A percentile compares a stretch with the other conserved stretches of the same genome.
phyloP scores from a whole-genome alignment of 768 basidiomycete genomes.

The Leccinum arenicola region DNA sequence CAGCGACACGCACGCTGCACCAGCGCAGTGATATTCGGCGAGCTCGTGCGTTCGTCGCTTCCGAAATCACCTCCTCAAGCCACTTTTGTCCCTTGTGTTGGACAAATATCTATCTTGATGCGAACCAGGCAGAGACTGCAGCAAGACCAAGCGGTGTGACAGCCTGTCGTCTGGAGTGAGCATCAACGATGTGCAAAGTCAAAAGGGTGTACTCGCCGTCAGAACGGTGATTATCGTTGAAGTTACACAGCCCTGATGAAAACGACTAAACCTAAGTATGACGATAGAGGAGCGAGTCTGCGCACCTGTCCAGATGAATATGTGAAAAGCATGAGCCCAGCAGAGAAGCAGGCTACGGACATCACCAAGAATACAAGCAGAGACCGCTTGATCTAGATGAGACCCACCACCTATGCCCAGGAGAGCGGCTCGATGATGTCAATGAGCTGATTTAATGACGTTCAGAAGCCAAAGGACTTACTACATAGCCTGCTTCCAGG shows the following conservation, averaged over 20 bases:
- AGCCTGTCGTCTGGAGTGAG: conserved; percentile 22
- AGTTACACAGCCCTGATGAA: conserved; percentile 51
- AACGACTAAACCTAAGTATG: conserved; percentile 14
- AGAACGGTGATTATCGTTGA: conserved; percentile 74
- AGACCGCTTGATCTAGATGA: conserved; percentile 84
- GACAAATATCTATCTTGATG: conserved; percentile 46
- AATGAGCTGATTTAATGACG: conserved; percentile 13
- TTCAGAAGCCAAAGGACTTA: conserved; percentile 30
- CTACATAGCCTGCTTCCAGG: conserved; percentile 60
- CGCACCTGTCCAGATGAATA: conserved; percentile 70
- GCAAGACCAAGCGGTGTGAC: conserved; percentile 42
- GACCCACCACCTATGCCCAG: conserved; percentile 57
- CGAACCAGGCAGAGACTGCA: conserved; percentile 54
- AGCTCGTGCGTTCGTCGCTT: conserved; percentile 25
- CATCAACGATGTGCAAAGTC: neutral
- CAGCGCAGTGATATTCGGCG: conserved; percentile 25
- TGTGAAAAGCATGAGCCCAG: conserved; percentile 73
- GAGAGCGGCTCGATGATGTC: conserved; percentile 42
- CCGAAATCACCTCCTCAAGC: conserved; percentile 44
- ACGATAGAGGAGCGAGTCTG: conserved; percentile 21
- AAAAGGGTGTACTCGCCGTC: conserved; percentile 38
- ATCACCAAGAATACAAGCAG: conserved; percentile 81
- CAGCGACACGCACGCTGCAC: conserved; percentile 21
- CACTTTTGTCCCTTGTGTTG: conserved; percentile 50
- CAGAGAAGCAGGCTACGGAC: conserved; percentile 80